Evolutionary conservation across 1,284 basidiomycete genomes (phyloP).

Genomic region (Amylostereum chailletii): DNA sequence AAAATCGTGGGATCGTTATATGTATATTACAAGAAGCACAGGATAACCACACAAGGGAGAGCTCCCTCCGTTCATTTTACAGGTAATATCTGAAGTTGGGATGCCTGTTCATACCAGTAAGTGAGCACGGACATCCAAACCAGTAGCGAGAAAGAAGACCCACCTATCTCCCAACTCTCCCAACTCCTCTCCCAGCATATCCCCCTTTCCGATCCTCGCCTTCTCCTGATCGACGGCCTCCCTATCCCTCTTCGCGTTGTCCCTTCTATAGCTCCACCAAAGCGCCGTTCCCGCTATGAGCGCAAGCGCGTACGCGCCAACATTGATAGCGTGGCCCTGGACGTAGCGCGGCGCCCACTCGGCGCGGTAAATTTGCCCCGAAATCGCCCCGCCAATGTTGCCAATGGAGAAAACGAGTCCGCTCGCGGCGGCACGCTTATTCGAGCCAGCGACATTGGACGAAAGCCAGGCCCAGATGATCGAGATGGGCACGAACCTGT

Average conservation of each 20-base stretch:
- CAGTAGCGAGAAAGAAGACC: conserved; percentile 2
- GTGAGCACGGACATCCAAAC: background rate
- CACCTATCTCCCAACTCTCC: conserved; percentile 23
- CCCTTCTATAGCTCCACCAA: conserved; percentile 20
- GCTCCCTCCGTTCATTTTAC: background rate
- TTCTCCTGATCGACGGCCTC: conserved; percentile 11
- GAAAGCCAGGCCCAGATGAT: conserved; percentile 23
- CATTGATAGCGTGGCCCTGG: conserved; percentile 23
- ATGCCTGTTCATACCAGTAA: conserved; percentile 11
- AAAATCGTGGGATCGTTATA: no score
- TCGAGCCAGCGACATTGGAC: conserved; percentile 20
- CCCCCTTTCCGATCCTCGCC: conserved; percentile 4
- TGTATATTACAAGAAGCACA: no score
- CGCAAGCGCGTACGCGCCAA: conserved; percentile 20
- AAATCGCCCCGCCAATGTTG: conserved; percentile 22
- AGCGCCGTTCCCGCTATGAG: conserved; percentile 16
- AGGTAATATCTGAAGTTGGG: conserved; percentile 21
- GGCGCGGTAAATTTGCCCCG: conserved; percentile 22
- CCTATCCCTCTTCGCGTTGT: conserved; percentile 17
- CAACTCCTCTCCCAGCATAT: conserved; percentile 21
- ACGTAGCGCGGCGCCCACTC: conserved; percentile 24
- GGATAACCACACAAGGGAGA: no score
- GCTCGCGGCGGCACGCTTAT: conserved; percentile 21
- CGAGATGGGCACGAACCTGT: conserved; percentile 23
- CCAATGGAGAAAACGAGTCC: conserved; percentile 21